phyloP scores from a whole-genome alignment of 2,329 filamentous ascomycete species.

The Claviceps sp. region DNA sequence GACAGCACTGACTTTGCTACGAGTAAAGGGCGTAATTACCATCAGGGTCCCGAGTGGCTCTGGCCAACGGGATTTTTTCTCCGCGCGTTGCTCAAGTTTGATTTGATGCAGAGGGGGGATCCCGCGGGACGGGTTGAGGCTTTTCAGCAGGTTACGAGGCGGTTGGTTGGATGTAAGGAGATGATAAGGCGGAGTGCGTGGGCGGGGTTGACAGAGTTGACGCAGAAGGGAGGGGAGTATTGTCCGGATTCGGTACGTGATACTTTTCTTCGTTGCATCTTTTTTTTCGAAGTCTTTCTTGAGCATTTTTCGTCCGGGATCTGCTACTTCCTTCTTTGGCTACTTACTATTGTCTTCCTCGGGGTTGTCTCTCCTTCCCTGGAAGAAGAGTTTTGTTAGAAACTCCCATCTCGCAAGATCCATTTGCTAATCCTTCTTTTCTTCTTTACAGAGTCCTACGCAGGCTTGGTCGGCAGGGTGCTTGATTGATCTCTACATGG shows the following conservation, averaged over 20 bases:
- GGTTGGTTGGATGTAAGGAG: constrained; percentile 72
- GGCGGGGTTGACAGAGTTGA: constrained; percentile 87
- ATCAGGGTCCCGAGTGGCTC: constrained; percentile 95
- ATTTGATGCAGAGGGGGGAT: constrained; percentile 52
- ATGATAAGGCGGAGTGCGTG: constrained; percentile 70
- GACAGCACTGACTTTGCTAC: constrained; percentile 86
- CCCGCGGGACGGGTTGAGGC: constrained; percentile 63
- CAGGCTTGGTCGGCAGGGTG: constrained; percentile 95
- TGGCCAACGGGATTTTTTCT: constrained; percentile 97
- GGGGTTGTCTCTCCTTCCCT: neutral
- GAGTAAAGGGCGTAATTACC: constrained; percentile 90
- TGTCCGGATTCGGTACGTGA: constrained; percentile 69
- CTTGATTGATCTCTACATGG: constrained; percentile 90
- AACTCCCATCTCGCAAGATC: neutral
- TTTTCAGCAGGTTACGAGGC: constrained; percentile 84
- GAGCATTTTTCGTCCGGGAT: neutral
- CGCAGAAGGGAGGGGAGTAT: constrained; percentile 72
- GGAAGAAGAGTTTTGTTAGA: neutral
- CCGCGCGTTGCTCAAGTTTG: constrained; percentile 80
- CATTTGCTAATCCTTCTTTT: neutral
- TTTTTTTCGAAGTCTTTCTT: no score
- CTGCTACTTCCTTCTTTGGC: neutral
- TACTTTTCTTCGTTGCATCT: neutral
- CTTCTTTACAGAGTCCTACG: constrained; percentile 57
- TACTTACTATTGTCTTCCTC: neutral